phyloP scores from a whole-genome alignment of 179 eudicot species.

The Silene coronaria region DNA sequence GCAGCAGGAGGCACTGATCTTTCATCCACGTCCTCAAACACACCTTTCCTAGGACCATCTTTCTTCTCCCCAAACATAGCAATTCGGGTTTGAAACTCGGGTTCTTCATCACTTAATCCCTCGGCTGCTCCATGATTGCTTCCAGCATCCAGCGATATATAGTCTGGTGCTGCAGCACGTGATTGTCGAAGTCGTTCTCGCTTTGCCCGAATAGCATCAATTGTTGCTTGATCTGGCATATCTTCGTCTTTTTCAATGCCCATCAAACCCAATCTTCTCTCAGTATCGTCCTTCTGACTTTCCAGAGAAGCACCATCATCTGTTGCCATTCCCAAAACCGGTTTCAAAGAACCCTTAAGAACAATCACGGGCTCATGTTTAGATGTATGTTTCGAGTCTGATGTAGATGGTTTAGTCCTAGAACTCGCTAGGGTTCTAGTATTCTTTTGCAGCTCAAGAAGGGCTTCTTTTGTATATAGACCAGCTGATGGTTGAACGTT shows the following conservation, averaged over 20 bases:
- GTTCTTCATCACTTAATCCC: slow-evolving; percentile 97
- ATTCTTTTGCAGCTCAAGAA: slow-evolving; percentile 78
- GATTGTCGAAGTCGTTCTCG: slow-evolving; percentile 66
- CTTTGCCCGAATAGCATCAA: slow-evolving; percentile 62
- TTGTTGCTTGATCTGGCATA: slow-evolving; percentile 54
- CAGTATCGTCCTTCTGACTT: slow-evolving; percentile 33
- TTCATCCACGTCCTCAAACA: slow-evolving; percentile 68
- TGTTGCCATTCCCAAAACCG: slow-evolving; percentile 21
- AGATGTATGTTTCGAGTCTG: slow-evolving; percentile 19
- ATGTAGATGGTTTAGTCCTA: slow-evolving; percentile 22
- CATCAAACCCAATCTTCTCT: slow-evolving; percentile 31
- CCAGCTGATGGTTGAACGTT: slow-evolving; percentile 83
- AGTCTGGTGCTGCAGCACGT: slow-evolving; percentile 70
- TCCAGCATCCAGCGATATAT: slow-evolving; percentile 70
- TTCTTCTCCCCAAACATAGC: slow-evolving; percentile 60
- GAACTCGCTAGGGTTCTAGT: slow-evolving; percentile 58
- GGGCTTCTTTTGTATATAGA: slow-evolving; percentile 72
- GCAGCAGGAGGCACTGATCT: slow-evolving; percentile 21
- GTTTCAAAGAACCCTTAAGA: slow-evolving; percentile 65
- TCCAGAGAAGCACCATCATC: slow-evolving; percentile 17
- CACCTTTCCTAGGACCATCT: slow-evolving; percentile 52
- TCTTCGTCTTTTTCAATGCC: slow-evolving; percentile 30
- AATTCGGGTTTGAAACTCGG: slow-evolving; percentile 77
- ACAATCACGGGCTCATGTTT: slow-evolving; percentile 59
- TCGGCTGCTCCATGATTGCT: slow-evolving; percentile 91